Conservation (phyloP, 371 early-diverging fungal genomes). For the Lichtheimia ornata region DNA sequence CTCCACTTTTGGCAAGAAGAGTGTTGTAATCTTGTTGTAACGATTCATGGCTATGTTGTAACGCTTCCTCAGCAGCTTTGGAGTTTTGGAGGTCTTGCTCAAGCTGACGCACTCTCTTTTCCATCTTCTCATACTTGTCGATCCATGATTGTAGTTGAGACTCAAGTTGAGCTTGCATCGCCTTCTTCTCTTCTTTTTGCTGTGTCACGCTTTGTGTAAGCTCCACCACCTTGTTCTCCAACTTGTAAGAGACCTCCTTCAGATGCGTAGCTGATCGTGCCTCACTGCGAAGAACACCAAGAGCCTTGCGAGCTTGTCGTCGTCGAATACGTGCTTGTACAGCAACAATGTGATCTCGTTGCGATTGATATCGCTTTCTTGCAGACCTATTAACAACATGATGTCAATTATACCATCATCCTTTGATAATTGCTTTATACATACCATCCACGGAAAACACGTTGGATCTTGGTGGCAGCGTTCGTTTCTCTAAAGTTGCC, state of each 20-base stretch:
- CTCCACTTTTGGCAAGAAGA: constrained; percentile 57
- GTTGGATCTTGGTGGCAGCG: constrained; percentile 83
- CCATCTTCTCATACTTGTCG: constrained; percentile 68
- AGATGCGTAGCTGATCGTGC: constrained; percentile 89
- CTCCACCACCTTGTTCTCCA: constrained; percentile 95
- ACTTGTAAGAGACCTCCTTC: constrained; percentile 87
- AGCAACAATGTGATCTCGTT: constrained; percentile 58
- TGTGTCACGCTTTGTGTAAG: constrained; percentile 80
- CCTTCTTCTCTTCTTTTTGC: constrained; percentile 72
- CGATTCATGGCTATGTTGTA: constrained; percentile 52
- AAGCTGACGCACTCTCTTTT: constrained; percentile 48
- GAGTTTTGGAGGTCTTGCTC: constrained; percentile 51
- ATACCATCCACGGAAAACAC: constrained; percentile 57
- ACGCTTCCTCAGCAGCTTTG: constrained; percentile 55
- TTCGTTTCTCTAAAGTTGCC: constrained; percentile 53
- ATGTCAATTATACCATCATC: not conserved
- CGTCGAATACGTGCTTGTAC: constrained; percentile 85
- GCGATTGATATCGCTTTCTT: constrained; percentile 56
- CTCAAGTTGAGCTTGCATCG: constrained; percentile 60
- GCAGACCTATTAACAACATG: constrained; percentile 24
- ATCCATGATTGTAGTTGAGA: constrained; percentile 67
- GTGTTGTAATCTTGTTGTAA: constrained; percentile 53
- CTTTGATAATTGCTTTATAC: not conserved
- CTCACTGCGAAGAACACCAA: constrained; percentile 75
- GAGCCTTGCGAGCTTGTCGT: constrained; percentile 62